A percentile compares a stretch with the other conserved stretches of the same genome.
Conservation (phyloP, 805 yeast species). For the Kuraishia cidri region DNA sequence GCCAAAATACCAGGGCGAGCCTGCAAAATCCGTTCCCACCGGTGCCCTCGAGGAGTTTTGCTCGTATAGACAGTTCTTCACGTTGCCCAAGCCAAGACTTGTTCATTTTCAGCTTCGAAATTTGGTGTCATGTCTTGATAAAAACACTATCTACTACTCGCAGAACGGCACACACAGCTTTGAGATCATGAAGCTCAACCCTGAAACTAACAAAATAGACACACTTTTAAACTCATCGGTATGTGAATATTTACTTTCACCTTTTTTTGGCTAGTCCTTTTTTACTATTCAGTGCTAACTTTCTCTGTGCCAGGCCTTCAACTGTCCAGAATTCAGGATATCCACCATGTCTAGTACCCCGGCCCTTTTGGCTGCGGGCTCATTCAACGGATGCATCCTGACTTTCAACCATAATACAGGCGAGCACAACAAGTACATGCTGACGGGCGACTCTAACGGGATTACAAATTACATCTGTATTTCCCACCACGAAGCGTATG, state of each 20-base stretch:
- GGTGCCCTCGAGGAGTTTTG: constrained; percentile 20
- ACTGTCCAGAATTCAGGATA: constrained; percentile 23
- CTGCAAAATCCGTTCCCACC: too few relatives aligned
- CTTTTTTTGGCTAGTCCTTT: too few relatives aligned
- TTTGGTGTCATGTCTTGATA: constrained; percentile 30
- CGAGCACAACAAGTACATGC: constrained; percentile 21
- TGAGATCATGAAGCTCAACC: constrained; percentile 15
- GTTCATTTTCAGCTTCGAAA: constrained; percentile 52
- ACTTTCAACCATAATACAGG: constrained; percentile 23
- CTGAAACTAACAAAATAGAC: constrained; percentile 11
- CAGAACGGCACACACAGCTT: constrained; percentile 16
- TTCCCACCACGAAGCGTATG: constrained; percentile 11
- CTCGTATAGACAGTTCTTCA: constrained; percentile 27
- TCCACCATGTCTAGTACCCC: constrained; percentile 38
- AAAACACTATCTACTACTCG: constrained; percentile 15
- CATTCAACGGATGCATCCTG: constrained; percentile 42
- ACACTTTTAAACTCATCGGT: constrained; percentile 15
- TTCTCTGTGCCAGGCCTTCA: constrained; percentile 7
- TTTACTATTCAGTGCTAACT: background rate
- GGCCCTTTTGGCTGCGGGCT: constrained; percentile 37
- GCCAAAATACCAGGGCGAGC: too few relatives aligned
- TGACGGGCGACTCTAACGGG: constrained; percentile 36
- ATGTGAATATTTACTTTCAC: background rate
- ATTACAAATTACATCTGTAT: constrained; percentile 41
- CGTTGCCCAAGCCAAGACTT: constrained; percentile 35